Evolutionary conservation across 2,329 filamentous ascomycete genomes (phyloP), one percentile per base, ranked within the genome.

Genomic region (Hymenoscyphus albidus): DNA sequence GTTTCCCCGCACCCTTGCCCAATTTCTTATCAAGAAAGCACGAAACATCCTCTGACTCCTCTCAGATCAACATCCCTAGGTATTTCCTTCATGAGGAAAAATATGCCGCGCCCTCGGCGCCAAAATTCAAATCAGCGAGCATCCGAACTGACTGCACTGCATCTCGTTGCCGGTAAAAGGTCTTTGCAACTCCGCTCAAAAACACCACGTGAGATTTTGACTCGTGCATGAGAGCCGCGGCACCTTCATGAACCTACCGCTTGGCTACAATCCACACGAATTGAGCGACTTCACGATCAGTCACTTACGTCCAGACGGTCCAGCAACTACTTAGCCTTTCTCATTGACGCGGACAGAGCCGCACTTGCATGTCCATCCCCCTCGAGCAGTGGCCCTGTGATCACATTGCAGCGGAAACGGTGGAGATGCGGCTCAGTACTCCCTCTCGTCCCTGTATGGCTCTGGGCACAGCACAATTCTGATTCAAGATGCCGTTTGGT

Each of bases 301-400:
- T 48, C 18, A 40, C 35, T 48, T 35, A 32, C 14, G 18, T 35
- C 35, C 35, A 35, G 9, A 35, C 35, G 35, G 5, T 10, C 35
- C 35, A 35, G 35, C 35, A 35, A 35, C 35, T 35, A 35, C 59
- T 51, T 35, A 27, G 40, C 58, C 18, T 62, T 59, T 59, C 62
- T 64, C 51, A 64, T 67, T 60, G 62, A 56, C 35, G 64, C 65
- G 65, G 65, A 63, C 65, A 65, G 62, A 67, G 63, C 65, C 65
- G 65, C 63, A 67, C 65, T 64, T 67, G 63, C 65, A 67, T 65
- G 32, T 48, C 56, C 16, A 51, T 51, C 44, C 12, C 18, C 44
- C 42, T 48, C 42, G 16, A 51, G 44, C 22, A 51, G 44, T 18
- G 44, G 44, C 44, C 44, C 44, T 22, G 44, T 51, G 44, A 51